Evolutionary conservation across 108 stramenopile species (phyloP), one percentile per base, ranked within the genome.

Genomic region (Cafeteria roenbergensis): DNA sequence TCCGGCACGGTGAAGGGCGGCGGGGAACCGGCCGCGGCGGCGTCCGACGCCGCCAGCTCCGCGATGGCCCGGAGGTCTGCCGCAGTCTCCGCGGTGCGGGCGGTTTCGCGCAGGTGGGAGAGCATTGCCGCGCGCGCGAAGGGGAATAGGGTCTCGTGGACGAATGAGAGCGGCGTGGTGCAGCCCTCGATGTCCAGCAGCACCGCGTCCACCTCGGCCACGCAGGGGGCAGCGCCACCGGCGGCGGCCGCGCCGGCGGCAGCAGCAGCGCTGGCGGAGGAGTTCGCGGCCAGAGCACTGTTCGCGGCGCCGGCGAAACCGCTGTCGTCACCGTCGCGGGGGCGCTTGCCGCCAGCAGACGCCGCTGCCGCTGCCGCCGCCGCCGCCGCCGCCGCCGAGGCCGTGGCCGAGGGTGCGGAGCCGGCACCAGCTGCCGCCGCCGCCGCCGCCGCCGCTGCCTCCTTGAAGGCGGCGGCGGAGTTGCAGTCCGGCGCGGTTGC

Each of bases 161-260:
- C 93, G 73, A 91, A 95, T 2, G 90, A 81, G 70, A 95, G 90
- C 28, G 90, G 83, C 8, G 89, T 90, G 3, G 88, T 91, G 38
- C 87, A 88, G 0, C 93, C 93, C 72, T 94, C 93, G 69, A 94
- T 91, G 67, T 94, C 93, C 60, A 94, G 70, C 35, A 94, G 62
- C 30, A 94, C 62, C 62, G 80, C 70, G 36, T 38, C 38, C 38
- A 38, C 12, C 17, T 53, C 52, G 8, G 69, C 30, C 14, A 37
- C 51, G 34, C 37, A 17, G 34, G 34, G n/a, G 63, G 32, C 34
- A 31, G 24, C 51, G 26, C 59, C 34, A 34, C 2, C 31, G 57
- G 22, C 25, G 27, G 0, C 36, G 24, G 27, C 22, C 4, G 2
- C 9, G 61, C 21, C 34, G 34, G 25, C 61, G 37, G 42, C 61